Conservation (phyloP, 768 basidiomycete species). For the Candolleomyces efflorescens region DNA sequence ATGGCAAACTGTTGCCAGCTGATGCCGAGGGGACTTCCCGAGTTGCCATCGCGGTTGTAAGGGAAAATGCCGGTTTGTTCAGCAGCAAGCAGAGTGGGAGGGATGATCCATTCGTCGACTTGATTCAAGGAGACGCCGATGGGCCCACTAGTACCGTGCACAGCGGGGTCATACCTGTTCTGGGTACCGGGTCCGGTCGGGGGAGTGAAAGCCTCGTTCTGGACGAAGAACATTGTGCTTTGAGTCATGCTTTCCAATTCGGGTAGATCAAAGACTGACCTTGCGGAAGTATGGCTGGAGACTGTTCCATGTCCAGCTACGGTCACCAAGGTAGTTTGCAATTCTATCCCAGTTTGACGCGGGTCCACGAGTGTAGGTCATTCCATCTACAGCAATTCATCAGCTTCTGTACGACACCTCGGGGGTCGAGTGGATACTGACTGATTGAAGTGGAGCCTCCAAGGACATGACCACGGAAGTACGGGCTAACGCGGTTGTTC, state of each 20-base stretch:
- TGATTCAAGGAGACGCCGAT: slow-evolving; percentile 23
- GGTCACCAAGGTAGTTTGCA: slow-evolving; percentile 40
- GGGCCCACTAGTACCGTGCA: slow-evolving; percentile 28
- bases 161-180: slow-evolving; percentile 25
- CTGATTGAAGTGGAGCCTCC: slow-evolving; percentile 26
- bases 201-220: slow-evolving; percentile 16
- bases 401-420: background rate
- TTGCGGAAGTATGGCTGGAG: slow-evolving; percentile 26
- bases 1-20: slow-evolving; percentile 9
- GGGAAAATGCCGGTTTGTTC: slow-evolving; percentile 18
- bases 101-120: slow-evolving; percentile 26
- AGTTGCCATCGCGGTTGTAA: slow-evolving; percentile 4
- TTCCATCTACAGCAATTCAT: slow-evolving; percentile 14
- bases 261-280: slow-evolving; percentile 11
- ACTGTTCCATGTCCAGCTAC: slow-evolving; percentile 39
- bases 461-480: slow-evolving; percentile 21
- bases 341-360: slow-evolving; percentile 50
- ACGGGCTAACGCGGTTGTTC: slow-evolving; percentile 17
- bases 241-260: background rate
- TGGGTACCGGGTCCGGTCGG: background rate
- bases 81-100: slow-evolving; percentile 15
- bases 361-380: slow-evolving; percentile 29
- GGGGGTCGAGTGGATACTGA: slow-evolving; percentile 18
- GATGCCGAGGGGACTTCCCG: slow-evolving; percentile 5
- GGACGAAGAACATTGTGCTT: slow-evolving; percentile 4